A percentile compares a stretch with the other conserved stretches of the same genome.
Evolutionary conservation across 371 early-diverging fungal genomes (phyloP).

Genomic region (Mortierella sp.): DNA sequence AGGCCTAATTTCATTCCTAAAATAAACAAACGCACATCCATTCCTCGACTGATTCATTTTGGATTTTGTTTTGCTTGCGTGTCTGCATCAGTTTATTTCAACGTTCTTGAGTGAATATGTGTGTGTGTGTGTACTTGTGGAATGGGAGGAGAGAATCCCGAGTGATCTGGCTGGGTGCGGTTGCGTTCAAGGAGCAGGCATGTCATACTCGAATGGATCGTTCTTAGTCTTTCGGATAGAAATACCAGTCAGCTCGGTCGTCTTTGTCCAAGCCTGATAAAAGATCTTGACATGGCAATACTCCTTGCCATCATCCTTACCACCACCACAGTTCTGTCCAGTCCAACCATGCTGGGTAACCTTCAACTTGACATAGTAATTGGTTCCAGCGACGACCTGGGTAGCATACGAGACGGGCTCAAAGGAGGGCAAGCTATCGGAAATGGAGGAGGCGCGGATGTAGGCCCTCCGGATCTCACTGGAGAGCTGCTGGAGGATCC

Average conservation of each 20-base stretch:
- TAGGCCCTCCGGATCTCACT: conserved; percentile 15
- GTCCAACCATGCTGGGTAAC: conserved; percentile 12
- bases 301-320: conserved; percentile 1
- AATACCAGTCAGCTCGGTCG: conserved; percentile 11
- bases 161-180: not conserved
- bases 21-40: not conserved
- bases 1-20: not conserved
- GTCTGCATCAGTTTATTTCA: not conserved
- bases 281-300: conserved; percentile 37
- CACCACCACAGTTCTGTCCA: not conserved
- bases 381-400: conserved; percentile 36
- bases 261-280: conserved; percentile 30
- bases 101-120: not conserved
- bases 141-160: too few relatives aligned
- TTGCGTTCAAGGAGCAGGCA: not conserved
- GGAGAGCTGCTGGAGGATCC: conserved; percentile 10
- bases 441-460: not conserved
- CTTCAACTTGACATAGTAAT: conserved; percentile 33
- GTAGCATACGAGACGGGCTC: conserved; percentile 27
- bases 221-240: conserved; percentile 3
- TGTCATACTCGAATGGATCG: conserved; percentile 20
- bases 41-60: not conserved
- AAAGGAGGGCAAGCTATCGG: conserved; percentile 14
- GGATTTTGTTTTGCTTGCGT: not conserved
- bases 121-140: not conserved